These are phyloP conservation scores for Fusarium vanettenii DNA, from an alignment of 2,329 filamentous ascomycete species.

Conservation along the genomic window DNA sequence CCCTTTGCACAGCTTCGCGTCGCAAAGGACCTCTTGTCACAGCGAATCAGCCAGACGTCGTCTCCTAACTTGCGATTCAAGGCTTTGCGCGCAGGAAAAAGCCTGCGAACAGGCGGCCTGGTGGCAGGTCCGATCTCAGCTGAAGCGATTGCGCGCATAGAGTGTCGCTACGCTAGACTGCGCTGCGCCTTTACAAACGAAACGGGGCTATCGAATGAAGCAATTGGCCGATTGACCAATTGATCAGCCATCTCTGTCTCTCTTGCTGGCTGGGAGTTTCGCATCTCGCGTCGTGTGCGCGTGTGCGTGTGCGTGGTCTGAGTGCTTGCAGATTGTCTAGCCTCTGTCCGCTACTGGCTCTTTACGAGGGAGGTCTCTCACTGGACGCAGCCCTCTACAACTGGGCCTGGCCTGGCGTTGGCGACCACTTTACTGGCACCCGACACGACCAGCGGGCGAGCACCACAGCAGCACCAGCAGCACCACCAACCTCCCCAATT, in stretches of 20 bases:
- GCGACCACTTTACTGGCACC: slow-evolving; percentile 27
- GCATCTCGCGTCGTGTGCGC: slow-evolving; percentile 8
- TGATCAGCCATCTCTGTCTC: not conserved
- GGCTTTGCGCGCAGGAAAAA: slow-evolving; percentile 9
- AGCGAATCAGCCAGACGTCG: not conserved
- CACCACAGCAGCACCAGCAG: not conserved
- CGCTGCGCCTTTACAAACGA: not conserved
- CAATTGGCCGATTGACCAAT: slow-evolving; percentile 11
- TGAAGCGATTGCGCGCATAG: slow-evolving; percentile 17
- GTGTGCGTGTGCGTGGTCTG: slow-evolving; percentile 24
- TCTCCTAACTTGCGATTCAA: not conserved
- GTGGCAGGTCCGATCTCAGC: not conserved
- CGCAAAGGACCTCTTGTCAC: not conserved
- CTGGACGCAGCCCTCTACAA: slow-evolving; percentile 18
- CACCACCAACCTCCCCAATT: slow-evolving; percentile 35
- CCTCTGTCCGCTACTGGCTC: slow-evolving; percentile 25
- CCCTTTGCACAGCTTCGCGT: slow-evolving; percentile 14
- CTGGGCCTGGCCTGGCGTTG: slow-evolving; percentile 29
- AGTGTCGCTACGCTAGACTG: not conserved
- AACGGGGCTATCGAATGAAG: slow-evolving; percentile 6
- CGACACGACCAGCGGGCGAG: not conserved
- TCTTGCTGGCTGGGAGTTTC: slow-evolving; percentile 2
- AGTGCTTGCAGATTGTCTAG: slow-evolving; percentile 25
- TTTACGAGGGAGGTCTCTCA: slow-evolving; percentile 19
- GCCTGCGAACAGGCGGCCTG: not conserved